phyloP scores from a whole-genome alignment of 371 early-diverging fungal species.

The Mucor lusitanicus region DNA sequence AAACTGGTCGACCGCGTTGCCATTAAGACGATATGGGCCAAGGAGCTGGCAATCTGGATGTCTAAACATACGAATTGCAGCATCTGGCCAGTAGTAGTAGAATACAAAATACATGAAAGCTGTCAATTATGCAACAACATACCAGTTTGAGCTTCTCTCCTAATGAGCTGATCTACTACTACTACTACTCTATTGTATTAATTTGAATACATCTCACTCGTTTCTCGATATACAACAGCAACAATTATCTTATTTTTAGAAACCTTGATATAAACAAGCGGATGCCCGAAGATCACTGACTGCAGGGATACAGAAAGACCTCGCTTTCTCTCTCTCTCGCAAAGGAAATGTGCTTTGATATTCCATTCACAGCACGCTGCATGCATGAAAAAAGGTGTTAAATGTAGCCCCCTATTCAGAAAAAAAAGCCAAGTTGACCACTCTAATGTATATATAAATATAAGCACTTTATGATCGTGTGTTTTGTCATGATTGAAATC shows the following conservation, averaged over 20 bases:
- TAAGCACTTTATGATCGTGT: neutral
- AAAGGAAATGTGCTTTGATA: neutral
- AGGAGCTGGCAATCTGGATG: too few species aligned
- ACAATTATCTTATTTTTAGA: neutral
- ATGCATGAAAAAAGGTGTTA: neutral
- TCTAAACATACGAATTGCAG: too few species aligned
- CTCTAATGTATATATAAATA: neutral
- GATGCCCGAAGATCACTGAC: neutral
- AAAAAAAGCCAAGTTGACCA: neutral
- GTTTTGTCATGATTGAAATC: neutral
- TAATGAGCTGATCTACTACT: neutral
- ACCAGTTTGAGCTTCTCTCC: neutral
- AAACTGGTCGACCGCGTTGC: too few species aligned
- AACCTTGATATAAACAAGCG: neutral
- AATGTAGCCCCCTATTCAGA: slow-evolving; percentile 1
- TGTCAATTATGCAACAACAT: neutral
- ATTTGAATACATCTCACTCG: neutral
- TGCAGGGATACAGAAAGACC: neutral
- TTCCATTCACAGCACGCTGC: slow-evolving; percentile 1
- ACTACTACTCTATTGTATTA: neutral
- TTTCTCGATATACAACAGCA: neutral
- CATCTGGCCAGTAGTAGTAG: too few species aligned
- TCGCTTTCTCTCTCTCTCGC: neutral
- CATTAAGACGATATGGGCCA: too few species aligned
- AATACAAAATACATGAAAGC: too few species aligned